Evolutionary conservation across 805 yeast species (phyloP), one percentile per base, ranked within the genome.

Genomic region (Yarrowia keelungensis): DNA sequence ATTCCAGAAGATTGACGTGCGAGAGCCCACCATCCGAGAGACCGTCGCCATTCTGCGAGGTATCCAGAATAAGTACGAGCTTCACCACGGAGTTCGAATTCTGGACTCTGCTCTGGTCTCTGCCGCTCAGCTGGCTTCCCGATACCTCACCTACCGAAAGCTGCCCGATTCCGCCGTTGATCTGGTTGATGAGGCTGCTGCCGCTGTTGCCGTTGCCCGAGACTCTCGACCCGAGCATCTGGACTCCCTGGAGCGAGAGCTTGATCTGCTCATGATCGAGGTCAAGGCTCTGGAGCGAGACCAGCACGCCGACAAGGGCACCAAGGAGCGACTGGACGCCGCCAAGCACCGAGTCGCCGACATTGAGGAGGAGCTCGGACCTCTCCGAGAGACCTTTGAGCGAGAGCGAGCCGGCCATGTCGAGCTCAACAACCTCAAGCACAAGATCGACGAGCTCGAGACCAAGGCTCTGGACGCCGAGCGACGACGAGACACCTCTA

Each of bases 151-250:
- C 15, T 94, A 93, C 82, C 88, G 99, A 80, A 91, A 93, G 78
- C 83, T 95, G 73, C 99, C 99, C 10, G 99, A 94, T 78, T 91
- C 97, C 36, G 99, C 99, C 0, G 95, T 94, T 69, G 99, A 94
- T 79, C 83, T 94, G 74, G 92, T 94, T 72, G 99, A 94, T 81
- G 98, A 95, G 77, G 85, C 97, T 8, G 96, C 98, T 53, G 98
- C 98, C 2, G 85, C 97, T 69, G 98, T 95, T 51, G 98, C 98
- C 0, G 99, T 95, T 67, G 97, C 97, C 4, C 87, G 99, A 80
- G 99, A 95, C 78, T 94, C 98, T 3, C 92, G 91, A 78, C 99
- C 99, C 1, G 99, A 95, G 79, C 97, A 92, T 78, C 84, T 95
- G 75, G 99, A 95, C 81, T 89, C 88, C 54, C 85, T 92, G 73